Evolutionary conservation across 306 rosid species (phyloP).

Genomic region (Alnus glutinosa): DNA sequence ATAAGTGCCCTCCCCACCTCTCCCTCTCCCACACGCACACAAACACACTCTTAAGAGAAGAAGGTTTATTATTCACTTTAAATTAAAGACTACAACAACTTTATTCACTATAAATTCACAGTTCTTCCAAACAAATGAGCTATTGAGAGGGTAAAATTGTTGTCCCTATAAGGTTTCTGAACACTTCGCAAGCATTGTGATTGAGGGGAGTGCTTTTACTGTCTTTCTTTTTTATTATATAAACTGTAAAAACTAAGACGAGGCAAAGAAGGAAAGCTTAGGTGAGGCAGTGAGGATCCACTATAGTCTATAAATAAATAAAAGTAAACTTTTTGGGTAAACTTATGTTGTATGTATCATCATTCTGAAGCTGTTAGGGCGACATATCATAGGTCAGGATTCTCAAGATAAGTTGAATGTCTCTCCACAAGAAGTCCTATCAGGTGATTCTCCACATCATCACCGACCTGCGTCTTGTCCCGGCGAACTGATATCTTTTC

Average conservation of each 20-base stretch:
- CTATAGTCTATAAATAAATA: not conserved
- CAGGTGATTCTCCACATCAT: constrained; percentile 75
- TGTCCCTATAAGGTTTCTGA: not conserved
- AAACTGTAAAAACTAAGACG: not conserved
- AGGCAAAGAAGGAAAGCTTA: not conserved
- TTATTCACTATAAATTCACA: not conserved
- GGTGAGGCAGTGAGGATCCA: not conserved
- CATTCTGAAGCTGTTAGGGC: not conserved
- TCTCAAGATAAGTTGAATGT: constrained; percentile 53
- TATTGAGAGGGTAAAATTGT: not conserved
- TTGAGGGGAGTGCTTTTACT: not conserved
- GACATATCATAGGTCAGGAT: constrained; percentile 28
- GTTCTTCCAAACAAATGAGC: not conserved
- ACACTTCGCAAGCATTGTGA: not conserved
- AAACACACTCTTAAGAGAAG: no score
- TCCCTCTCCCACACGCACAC: not conserved
- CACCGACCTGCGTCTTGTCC: constrained; percentile 40
- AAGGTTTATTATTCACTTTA: not conserved
- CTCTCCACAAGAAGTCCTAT: constrained; percentile 62
- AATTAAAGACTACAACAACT: no score
- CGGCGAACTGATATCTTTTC: constrained; percentile 57
- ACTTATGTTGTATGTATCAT: not conserved
- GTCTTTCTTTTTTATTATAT: no score
- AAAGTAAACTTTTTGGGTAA: not conserved
- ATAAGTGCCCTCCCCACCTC: not conserved